These are phyloP conservation scores for Wallacemonas rigidus DNA, from an alignment of 208 protist species.

Conservation along the genomic window DNA sequence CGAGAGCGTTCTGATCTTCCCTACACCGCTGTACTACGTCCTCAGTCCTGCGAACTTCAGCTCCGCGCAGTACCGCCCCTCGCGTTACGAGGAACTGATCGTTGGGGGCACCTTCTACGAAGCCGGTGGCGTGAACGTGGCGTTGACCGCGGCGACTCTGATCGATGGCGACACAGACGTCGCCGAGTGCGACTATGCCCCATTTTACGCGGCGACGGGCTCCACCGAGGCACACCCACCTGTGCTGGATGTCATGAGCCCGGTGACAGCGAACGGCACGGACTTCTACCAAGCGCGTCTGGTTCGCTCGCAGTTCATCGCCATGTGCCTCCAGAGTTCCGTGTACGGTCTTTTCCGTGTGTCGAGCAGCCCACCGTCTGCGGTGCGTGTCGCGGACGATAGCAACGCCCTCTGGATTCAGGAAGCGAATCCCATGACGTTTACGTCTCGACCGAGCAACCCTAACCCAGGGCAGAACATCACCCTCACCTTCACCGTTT, in stretches of 20 bases:
- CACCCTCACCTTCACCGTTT: constrained; percentile 49
- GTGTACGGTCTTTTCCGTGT: constrained; percentile 63
- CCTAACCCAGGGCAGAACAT: constrained; percentile 64
- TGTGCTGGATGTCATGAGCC: constrained; percentile 29
- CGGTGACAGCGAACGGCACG: constrained; percentile 25
- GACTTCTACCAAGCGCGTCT: constrained; percentile 52
- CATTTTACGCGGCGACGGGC: constrained; percentile 43
- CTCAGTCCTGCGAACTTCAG: constrained; percentile 56
- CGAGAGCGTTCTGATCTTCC: constrained; percentile 42
- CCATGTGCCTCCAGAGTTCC: constrained; percentile 71
- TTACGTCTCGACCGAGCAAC: constrained; percentile 30
- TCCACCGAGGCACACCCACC: constrained; percentile 16
- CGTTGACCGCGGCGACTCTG: constrained; percentile 37
- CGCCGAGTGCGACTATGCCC: constrained; percentile 83
- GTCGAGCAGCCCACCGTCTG: constrained; percentile 27
- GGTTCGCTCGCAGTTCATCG: constrained; percentile 31
- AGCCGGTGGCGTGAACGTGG: constrained; percentile 7
- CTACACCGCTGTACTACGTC: constrained; percentile 65
- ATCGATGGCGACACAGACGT: constrained; percentile 42
- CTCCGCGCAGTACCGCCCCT: constrained; percentile 31
- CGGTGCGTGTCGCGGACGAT: not conserved
- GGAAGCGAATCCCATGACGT: constrained; percentile 44
- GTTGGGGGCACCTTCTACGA: constrained; percentile 53
- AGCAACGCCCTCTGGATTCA: constrained; percentile 31
- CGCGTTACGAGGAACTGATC: constrained; percentile 75